Evolutionary conservation across 208 protist species (phyloP).

Genomic region (Acanthamoeba royreba): DNA sequence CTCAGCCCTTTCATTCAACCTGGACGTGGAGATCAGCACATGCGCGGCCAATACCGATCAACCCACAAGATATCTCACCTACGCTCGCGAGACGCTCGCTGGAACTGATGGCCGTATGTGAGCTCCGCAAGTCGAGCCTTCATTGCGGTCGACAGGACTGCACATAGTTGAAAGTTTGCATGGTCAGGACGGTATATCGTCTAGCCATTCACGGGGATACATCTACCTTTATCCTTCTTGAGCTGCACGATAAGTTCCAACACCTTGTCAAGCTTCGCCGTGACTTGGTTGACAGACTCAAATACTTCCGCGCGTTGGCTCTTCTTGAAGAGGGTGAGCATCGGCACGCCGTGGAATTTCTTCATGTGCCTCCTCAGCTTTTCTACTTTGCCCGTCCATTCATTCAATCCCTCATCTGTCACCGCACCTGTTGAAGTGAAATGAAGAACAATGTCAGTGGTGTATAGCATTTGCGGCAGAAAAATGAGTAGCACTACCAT

Average conservation of each 20-base stretch:
- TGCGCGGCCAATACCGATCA: too few relatives aligned
- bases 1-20: background rate
- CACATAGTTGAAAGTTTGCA: background rate
- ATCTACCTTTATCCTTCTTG: background rate
- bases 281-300: background rate
- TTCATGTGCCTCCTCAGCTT: background rate
- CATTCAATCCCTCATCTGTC: background rate
- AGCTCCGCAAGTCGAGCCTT: background rate
- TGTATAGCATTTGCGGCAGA: background rate
- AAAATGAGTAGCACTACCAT: background rate
- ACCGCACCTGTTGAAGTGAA: background rate
- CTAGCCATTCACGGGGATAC: background rate
- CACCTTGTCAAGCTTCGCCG: background rate
- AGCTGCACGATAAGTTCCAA: background rate
- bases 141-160: background rate
- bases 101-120: background rate
- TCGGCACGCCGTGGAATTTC: background rate
- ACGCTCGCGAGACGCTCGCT: background rate
- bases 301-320: background rate
- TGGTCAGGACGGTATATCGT: background rate
- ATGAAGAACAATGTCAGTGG: too few relatives aligned
- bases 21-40: too few relatives aligned
- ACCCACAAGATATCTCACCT: too few relatives aligned
- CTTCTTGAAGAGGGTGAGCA: background rate
- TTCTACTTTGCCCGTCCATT: background rate